A percentile compares a stretch with the other conserved stretches of the same genome.
Conservation (phyloP, 2,329 filamentous ascomycete species). For the Botryotinia globosa region DNA sequence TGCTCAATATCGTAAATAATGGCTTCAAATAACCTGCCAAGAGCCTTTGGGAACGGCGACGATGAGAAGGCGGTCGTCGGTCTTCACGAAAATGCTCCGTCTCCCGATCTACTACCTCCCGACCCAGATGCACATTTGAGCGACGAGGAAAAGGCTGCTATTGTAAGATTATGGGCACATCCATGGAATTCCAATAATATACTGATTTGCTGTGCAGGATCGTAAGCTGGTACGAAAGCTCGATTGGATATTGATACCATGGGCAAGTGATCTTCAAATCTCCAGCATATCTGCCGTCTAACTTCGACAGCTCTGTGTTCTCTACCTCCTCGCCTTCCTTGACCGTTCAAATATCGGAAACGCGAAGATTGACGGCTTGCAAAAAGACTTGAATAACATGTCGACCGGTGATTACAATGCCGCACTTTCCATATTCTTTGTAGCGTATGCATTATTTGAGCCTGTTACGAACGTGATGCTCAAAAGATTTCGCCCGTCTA, state of each 20-base stretch:
- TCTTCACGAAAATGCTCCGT: not conserved
- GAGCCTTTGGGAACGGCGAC: not conserved
- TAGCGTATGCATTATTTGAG: constrained; percentile 78
- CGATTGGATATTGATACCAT: constrained; percentile 60
- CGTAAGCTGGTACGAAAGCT: constrained; percentile 60
- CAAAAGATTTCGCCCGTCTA: constrained; percentile 68
- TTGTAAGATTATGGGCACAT: constrained; percentile 47
- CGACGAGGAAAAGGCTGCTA: constrained; percentile 58
- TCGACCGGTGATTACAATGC: constrained; percentile 66
- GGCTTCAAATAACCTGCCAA: not conserved
- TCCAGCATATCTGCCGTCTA: constrained; percentile 21
- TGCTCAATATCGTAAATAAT: not conserved
- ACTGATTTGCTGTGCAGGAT: constrained; percentile 47
- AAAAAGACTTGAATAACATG: constrained; percentile 56
- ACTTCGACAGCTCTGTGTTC: constrained; percentile 56
- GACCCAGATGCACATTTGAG: constrained; percentile 65
- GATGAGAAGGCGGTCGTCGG: constrained; percentile 18
- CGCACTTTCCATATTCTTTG: constrained; percentile 79
- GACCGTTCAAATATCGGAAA: constrained; percentile 79
- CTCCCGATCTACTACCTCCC: constrained; percentile 26
- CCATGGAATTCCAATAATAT: not conserved
- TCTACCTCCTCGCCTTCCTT: constrained; percentile 73
- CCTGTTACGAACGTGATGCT: constrained; percentile 72
- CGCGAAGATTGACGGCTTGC: constrained; percentile 63
- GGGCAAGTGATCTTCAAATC: constrained; percentile 39